Base-by-base conservation (phyloP, 2,329 filamentous ascomycete genomes). In the Aspergillaceae sp. region DNA sequence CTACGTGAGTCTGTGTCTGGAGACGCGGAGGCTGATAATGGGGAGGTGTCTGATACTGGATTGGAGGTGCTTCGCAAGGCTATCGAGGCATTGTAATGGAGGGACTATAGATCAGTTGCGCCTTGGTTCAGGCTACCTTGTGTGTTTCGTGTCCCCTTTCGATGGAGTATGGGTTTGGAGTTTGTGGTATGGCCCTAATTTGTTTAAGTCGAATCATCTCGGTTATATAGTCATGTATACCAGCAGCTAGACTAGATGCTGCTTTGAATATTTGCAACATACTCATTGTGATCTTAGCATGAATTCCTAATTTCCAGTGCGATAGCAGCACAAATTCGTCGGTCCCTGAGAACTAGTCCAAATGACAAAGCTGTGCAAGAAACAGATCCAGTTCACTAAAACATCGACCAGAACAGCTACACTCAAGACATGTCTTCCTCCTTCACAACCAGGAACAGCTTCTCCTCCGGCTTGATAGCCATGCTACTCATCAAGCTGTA, bases 21-120 rank as follows among this genome's bases (percentile, higher is more conserved):
- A 19, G 64, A 63, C 36, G 57, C 52, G 4, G 56, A 57, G 10
- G 58, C 62, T 10, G 65, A 41, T 4, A 28, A 28, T 9, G 19
- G 5, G 36, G 57, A 63, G 5, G 60, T 76, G 4, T 70, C 66
- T 3, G 74, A 77, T 48, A 67, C 70, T 48, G 74, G 75, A 4
- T 58, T 82, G 42, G 76, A 80, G 43, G 75, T 82, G 29, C 56
- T 83, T 54, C 69, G 74, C 41, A 75, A 71, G 57, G 78, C 77
- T 44, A 77, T 83, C 52, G 74, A 75, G 47, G 69, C 69, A 19
- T 60, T 81, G 55, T 82, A 60, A 66, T 41, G 9, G 6, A 4
- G 29, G 19, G 40, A 7, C 34, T 26, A 10, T 48, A 38, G 8
- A 9, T 19, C 19, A 19, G 19, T 19, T 19, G 19, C 19, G 2